phyloP scores from a whole-genome alignment of 208 protist genomes.

The Acanthamoeba royreba region DNA sequence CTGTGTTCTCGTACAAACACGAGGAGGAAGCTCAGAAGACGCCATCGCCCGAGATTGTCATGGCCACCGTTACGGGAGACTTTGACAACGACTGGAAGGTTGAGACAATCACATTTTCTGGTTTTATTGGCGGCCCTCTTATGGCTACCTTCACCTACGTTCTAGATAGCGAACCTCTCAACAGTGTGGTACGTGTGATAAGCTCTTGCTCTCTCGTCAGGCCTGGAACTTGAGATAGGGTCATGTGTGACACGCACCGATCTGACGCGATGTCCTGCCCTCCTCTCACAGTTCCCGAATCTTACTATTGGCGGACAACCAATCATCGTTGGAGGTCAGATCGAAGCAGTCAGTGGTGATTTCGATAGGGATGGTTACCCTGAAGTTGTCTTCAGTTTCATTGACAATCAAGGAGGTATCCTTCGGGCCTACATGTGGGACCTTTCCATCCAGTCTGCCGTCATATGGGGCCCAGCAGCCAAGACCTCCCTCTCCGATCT shows the following conservation, averaged over 20 bases:
- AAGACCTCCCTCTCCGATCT: neutral
- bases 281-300: neutral
- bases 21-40: too few relatives aligned
- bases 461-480: neutral
- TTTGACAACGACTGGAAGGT: conserved; percentile 6
- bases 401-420: neutral
- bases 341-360: neutral
- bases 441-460: neutral
- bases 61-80: neutral
- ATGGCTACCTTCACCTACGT: neutral
- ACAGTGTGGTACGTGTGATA: neutral
- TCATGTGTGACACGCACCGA: neutral
- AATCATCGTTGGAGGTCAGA: neutral
- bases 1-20: too few relatives aligned
- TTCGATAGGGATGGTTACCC: neutral
- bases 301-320: neutral
- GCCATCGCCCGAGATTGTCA: too few relatives aligned
- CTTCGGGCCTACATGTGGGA: neutral
- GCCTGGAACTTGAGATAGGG: neutral
- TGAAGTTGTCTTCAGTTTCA: neutral
- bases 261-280: too few relatives aligned
- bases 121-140: neutral
- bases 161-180: neutral
- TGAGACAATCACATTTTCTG: neutral
- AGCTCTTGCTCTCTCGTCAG: neutral